Evolutionary conservation across 768 basidiomycete genomes (phyloP).

Genomic region (Coprinopsis sp.): DNA sequence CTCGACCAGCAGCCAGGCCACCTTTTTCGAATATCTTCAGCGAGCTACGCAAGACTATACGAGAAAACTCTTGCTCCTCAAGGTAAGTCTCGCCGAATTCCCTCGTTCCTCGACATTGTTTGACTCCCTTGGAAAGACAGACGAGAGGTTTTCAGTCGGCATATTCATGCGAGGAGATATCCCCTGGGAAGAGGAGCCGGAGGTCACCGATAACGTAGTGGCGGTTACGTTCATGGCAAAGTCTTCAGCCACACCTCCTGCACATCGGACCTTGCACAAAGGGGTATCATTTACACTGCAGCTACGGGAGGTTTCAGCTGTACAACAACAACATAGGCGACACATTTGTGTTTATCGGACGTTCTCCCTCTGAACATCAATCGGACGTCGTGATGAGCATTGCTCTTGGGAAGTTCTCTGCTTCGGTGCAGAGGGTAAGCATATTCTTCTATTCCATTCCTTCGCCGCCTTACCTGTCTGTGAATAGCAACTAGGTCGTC

Average conservation of each 20-base stretch:
- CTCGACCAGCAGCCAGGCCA: slow-evolving; percentile 40
- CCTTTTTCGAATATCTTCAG: slow-evolving; percentile 60
- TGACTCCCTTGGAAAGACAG: slow-evolving; percentile 36
- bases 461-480: background rate
- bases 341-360: slow-evolving; percentile 56
- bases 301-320: slow-evolving; percentile 52
- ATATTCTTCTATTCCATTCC: background rate
- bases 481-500: slow-evolving; percentile 54
- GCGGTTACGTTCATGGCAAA: slow-evolving; percentile 59
- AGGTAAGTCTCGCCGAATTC: slow-evolving; percentile 31
- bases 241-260: slow-evolving; percentile 42
- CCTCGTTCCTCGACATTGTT: background rate
- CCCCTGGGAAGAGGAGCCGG: slow-evolving; percentile 54
- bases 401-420: slow-evolving; percentile 58
- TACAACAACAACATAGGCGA: slow-evolving; percentile 48
- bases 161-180: slow-evolving; percentile 61
- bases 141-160: slow-evolving; percentile 56
- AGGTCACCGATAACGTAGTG: slow-evolving; percentile 54
- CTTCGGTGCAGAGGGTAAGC: slow-evolving; percentile 46
- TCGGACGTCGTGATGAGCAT: slow-evolving; percentile 53
- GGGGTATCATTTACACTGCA: slow-evolving; percentile 54
- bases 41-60: slow-evolving; percentile 54
- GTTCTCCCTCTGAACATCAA: slow-evolving; percentile 40
- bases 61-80: slow-evolving; percentile 52
- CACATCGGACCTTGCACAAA: slow-evolving; percentile 45